Base-by-base conservation (phyloP, 805 yeast genomes). In the Candida orba region DNA sequence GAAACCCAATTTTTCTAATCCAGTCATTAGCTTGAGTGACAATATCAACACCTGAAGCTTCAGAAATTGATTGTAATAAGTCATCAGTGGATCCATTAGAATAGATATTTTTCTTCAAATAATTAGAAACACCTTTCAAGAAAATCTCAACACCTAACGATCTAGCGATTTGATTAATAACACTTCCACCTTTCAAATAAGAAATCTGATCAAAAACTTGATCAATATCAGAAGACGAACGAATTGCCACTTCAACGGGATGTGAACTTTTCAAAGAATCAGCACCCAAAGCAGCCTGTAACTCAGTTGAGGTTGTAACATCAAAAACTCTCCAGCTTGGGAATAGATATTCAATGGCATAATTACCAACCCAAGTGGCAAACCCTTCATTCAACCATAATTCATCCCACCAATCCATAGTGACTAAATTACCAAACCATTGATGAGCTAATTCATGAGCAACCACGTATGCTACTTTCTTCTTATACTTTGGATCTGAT, bases 361-460 rank as follows among this genome's bases (percentile, higher is more conserved):
- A 81, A 84, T 88, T 83, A 5, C 91, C 85, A 77, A 83, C 84
- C 87, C 91, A 85, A 38, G 95, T 85, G 35, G 95, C 95, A 56
- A 84, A 86, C 29, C 93, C 91, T 66, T 85, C 95, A 60, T 85
- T 85, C 54, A 85, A 72, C 91, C 93, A 85, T 52, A 85, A 73
- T 49, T 86, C 91, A 63, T 84, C 87, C 95, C 95, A 85, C 82
- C 88, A 85, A 57, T 84, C 89, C 95, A 85, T 85, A 43, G 95
- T 85, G 48, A 85, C 95, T 62, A 85, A 70, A 62, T 85, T 82
- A 59, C 95, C 95, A 57, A 85, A 85, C 95, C 95, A 85, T 69
- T 85, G 95, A 63, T 85, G 95, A 34, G 95, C 95, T 64, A 85
- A 72, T 65, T 85, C 95, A 67, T 85, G 95, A 66, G 83, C 84